Base-by-base conservation (phyloP, 1,284 basidiomycete species). In the Fistulinella staudtii region DNA sequence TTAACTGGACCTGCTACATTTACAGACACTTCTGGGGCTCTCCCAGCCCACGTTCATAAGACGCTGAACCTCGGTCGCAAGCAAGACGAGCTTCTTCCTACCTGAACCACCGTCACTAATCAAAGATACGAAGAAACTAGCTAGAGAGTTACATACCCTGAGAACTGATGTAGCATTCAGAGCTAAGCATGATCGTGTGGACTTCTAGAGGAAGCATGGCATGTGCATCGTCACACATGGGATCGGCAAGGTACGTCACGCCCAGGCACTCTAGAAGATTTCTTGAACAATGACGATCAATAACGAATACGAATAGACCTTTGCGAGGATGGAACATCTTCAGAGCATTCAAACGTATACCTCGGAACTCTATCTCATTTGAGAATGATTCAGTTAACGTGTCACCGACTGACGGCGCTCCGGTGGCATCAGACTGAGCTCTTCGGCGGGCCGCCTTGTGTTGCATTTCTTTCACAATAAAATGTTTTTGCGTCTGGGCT, bases 211-310 rank as follows among this genome's bases (percentile, higher is more conserved):
- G 77, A 8, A 80, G 64, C 0, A 72, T 72, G 1, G 70, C 68
- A 48, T 74, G 65, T 9, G 74, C 67, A 50, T 82, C 79, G 49
- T 86, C 82, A 51, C 75, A 77, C 17, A 88, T 64, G 9, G 86
- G 85, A 49, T 87, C 84, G 0, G 85, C 86, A 46, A 80, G 71
- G 63, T 82, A 88, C 0, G 77, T 68, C 5, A 73, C 79, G 3
- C 83, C 85, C 21, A 87, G 63, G 29, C 70, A 73, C 36, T 80
- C 85, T 85, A 39, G 3, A 22, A 20, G 4, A 14, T 27, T 20
- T 31, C 28, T 50, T 40, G 4, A 54, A 20, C 8, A 24, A 25
- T 17, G 20, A 4, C 14, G 10, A 30, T 27, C 15, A 20, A 41
- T 38, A n/a, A 41, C 10, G 31, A 40, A 23, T 43, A 68, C 72